Base-by-base conservation (phyloP, 805 yeast species). In the Metschnikowia rubicola region DNA sequence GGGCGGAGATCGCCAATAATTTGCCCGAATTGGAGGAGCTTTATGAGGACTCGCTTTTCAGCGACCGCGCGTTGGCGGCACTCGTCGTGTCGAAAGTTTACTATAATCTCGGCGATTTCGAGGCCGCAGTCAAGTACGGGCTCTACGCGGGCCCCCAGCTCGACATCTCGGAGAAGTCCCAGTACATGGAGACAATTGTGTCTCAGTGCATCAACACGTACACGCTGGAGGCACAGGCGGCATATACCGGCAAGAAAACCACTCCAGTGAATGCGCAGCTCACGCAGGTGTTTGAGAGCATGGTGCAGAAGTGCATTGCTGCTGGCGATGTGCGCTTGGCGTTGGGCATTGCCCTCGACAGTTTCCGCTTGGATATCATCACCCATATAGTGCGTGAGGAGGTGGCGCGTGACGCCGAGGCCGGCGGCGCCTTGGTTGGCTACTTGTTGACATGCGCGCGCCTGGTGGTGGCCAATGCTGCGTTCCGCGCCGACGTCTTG, bases 1-100 rank as follows among this genome's bases (percentile, higher is more conserved):
- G 99, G 99, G 89, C 99, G 3, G 98, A 94, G 72, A 87, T 94
- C 48, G 96, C 99, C 48, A 94, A 94, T 69, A 83, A 79, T 61
- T 80, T 94, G 51, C 74, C 88, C 29, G 90, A 87, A 46, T 86
- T 94, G 60, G 99, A 94, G 70, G 96, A 89, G 54, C 73, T 94
- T 45, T 90, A 84, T 60, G 98, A 94, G 68, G 96, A 92, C 64
- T 77, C 79, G 49, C 66, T 76, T 21, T 94, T 92, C 67, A 81
- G 82, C 45, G 82, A 86, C 51, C 80, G 95, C 57, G 70, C 80
- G 39, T 76, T 92, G 61, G 98, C 98, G 8, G 98, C 99, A 2
- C 74, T 94, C 50, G 79, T 94, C 50, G 91, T 94, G 8, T 88
- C 98, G 12, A 94, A 94, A 67, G 96, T 82, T 30, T 80, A 80